A percentile compares a stretch with the other conserved stretches of the same genome.
phyloP scores from a whole-genome alignment of 768 basidiomycete species.

The Tephrocybe sp. region DNA sequence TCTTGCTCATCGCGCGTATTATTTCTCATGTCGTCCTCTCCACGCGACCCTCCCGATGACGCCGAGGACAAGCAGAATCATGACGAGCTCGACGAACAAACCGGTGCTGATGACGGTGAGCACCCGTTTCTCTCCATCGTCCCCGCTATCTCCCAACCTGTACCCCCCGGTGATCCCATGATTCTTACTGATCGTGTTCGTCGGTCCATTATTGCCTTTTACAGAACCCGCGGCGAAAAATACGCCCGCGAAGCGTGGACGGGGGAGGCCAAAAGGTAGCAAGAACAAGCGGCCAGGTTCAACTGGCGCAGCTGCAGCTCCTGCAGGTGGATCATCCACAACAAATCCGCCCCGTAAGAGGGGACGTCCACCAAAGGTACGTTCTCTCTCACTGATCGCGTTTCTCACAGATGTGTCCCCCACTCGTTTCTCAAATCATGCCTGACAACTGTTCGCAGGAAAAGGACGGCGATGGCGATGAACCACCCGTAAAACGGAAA shows the following conservation, averaged over 20 bases:
- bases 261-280: constrained; percentile 89
- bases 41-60: constrained; percentile 52
- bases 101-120: constrained; percentile 40
- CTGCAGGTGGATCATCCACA: constrained; percentile 31
- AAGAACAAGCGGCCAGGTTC: constrained; percentile 59
- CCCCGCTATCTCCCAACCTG: background rate
- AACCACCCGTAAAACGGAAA: constrained; percentile 60
- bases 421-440: constrained; percentile 16
- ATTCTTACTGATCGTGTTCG: constrained; percentile 22
- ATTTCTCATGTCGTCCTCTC: constrained; percentile 61
- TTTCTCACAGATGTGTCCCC: constrained; percentile 12
- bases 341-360: constrained; percentile 51
- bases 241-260: constrained; percentile 66
- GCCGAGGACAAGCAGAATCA: constrained; percentile 51
- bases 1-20: constrained; percentile 28
- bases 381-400: constrained; percentile 19
- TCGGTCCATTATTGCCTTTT: constrained; percentile 23
- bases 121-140: constrained; percentile 15
- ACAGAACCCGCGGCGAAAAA: constrained; percentile 39
- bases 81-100: constrained; percentile 59
- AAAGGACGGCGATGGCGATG: constrained; percentile 43
- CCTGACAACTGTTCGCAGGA: constrained; percentile 23
- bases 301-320: constrained; percentile 29
- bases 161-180: background rate
- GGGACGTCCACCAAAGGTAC: constrained; percentile 69